Percentiles rank a stretch among this genome's conserved stretches.
Conservation (phyloP, 23 red algal genomes). For the Pyropia yezoensis region DNA sequence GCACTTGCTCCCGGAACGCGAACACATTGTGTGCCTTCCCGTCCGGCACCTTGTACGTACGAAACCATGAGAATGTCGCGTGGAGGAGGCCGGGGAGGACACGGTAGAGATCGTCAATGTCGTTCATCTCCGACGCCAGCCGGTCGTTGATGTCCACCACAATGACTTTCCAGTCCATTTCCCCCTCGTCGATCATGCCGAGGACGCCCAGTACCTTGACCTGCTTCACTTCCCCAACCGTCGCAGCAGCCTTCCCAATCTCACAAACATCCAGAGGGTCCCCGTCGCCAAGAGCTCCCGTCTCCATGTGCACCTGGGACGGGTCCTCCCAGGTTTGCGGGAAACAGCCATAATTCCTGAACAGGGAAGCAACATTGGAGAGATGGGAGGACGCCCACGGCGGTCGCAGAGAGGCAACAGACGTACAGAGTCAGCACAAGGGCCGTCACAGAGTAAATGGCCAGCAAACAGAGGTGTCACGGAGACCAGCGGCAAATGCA, state of each 20-base stretch:
- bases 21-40: conserved; percentile 90
- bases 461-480: too few species aligned
- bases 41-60: conserved; percentile 94
- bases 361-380: too few species aligned
- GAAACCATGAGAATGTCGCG: conserved; percentile 98
- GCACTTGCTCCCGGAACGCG: conserved; percentile 91
- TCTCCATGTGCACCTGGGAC: conserved; percentile 94
- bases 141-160: conserved; percentile 83
- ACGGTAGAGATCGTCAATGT: conserved; percentile 86
- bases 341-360: conserved; percentile 90
- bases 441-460: too few species aligned
- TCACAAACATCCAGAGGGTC: conserved; percentile 97
- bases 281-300: conserved; percentile 93
- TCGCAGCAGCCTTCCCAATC: conserved; percentile 55
- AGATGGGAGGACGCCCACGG: too few species aligned
- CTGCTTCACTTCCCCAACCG: conserved; percentile 84
- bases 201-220: conserved; percentile 98
- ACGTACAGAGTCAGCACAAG: too few species aligned
- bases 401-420: too few species aligned
- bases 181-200: conserved; percentile 98
- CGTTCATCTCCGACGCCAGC: conserved; percentile 58
- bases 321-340: conserved; percentile 98
- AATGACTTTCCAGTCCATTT: conserved; percentile 99
- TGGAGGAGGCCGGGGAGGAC: conserved; percentile 83
- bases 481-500: too few species aligned